Evolutionary conservation across 2,329 filamentous ascomycete species (phyloP).

Genomic region (Orbilia javanica): DNA sequence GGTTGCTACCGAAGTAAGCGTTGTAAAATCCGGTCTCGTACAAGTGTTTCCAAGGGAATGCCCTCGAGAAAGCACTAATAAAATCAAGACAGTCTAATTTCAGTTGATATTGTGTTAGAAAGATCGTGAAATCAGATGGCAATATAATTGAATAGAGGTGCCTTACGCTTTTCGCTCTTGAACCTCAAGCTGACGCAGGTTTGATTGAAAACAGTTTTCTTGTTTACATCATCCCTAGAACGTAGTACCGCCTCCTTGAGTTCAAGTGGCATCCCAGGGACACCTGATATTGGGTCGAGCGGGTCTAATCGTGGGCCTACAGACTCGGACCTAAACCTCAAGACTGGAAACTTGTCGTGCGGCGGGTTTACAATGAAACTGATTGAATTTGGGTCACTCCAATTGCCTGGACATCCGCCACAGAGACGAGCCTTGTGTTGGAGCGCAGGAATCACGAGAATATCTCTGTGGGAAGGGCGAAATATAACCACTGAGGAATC

Average conservation of each 20-base stretch:
- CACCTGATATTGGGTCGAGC: slow-evolving; percentile 25
- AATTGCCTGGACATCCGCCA: slow-evolving; percentile 22
- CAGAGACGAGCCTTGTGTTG: slow-evolving; percentile 33
- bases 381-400: slow-evolving; percentile 28
- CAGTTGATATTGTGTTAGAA: not conserved
- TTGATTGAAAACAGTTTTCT: slow-evolving; percentile 42
- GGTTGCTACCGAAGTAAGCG: slow-evolving; percentile 1
- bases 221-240: slow-evolving; percentile 33
- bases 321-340: slow-evolving; percentile 26
- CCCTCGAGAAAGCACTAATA: slow-evolving; percentile 19
- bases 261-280: slow-evolving; percentile 37
- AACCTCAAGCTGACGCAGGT: slow-evolving; percentile 42
- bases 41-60: slow-evolving; percentile 35
- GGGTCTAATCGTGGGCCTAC: not conserved
- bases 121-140: not conserved
- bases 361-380: slow-evolving; percentile 44
- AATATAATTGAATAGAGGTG: not conserved
- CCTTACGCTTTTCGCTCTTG: slow-evolving; percentile 36
- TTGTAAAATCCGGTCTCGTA: slow-evolving; percentile 41
- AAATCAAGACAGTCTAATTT: slow-evolving; percentile 36
- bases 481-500: slow-evolving; percentile 41
- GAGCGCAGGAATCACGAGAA: slow-evolving; percentile 35
- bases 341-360: slow-evolving; percentile 41
- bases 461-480: slow-evolving; percentile 38
- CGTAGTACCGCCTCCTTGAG: slow-evolving; percentile 31